Evolutionary conservation across 2,329 filamentous ascomycete species (phyloP).

Genomic region (Trichocomaceae sp.): DNA sequence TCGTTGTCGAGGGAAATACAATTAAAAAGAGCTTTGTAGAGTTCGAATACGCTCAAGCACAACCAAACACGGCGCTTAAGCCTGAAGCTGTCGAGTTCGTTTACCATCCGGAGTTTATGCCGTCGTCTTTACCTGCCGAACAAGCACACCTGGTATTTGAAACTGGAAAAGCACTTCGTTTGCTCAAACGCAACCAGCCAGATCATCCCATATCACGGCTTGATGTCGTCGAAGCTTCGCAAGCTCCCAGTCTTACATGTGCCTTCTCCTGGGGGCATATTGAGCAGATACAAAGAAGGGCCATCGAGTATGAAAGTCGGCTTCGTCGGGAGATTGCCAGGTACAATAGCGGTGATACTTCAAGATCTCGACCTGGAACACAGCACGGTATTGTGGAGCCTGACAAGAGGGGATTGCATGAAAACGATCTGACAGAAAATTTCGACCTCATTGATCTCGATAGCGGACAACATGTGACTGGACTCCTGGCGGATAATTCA

Average conservation of each 20-base stretch:
- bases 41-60: constrained; percentile 54
- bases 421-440: constrained; percentile 12
- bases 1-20: constrained; percentile 43
- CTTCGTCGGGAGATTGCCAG: constrained; percentile 34
- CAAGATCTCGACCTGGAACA: neutral
- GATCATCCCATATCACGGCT: constrained; percentile 59
- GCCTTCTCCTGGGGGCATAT: constrained; percentile 67
- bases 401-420: neutral
- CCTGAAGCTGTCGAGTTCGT: constrained; percentile 58
- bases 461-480: constrained; percentile 19
- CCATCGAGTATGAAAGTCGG: constrained; percentile 37
- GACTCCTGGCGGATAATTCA: constrained; percentile 19
- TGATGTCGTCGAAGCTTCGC: constrained; percentile 41
- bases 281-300: constrained; percentile 55
- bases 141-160: constrained; percentile 69
- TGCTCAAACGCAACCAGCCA: constrained; percentile 64
- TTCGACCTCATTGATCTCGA: constrained; percentile 35
- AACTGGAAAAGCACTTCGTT: constrained; percentile 66
- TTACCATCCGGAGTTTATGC: constrained; percentile 51
- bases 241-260: constrained; percentile 59
- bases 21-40: constrained; percentile 54
- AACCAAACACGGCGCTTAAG: constrained; percentile 52
- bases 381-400: neutral
- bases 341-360: constrained; percentile 31
- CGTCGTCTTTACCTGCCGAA: constrained; percentile 63